Evolutionary conservation across 129 eudicot species (phyloP).

Genomic region (Tanacetum coccineum): DNA sequence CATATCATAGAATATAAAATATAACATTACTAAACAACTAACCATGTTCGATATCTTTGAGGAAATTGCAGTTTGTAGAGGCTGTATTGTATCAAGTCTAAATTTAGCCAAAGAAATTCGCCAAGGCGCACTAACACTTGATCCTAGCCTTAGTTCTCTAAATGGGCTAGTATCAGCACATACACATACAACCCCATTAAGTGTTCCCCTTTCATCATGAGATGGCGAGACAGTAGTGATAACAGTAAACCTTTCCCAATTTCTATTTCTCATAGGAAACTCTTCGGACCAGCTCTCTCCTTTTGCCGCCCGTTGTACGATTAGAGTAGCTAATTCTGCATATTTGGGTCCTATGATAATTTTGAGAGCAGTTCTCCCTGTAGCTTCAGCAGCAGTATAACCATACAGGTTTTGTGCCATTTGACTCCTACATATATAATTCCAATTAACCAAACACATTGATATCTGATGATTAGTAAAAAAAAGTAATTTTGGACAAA

Average conservation of each 20-base stretch:
- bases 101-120: slow-evolving; percentile 36
- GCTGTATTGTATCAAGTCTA: slow-evolving; percentile 57
- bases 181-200: slow-evolving; percentile 58
- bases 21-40: slow-evolving; percentile 20
- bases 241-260: slow-evolving; percentile 44
- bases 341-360: slow-evolving; percentile 36
- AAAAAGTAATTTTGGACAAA: no score
- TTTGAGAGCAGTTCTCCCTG: slow-evolving; percentile 49
- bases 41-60: slow-evolving; percentile 68
- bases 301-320: slow-evolving; percentile 29
- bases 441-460: no score
- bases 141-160: slow-evolving; percentile 26
- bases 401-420: slow-evolving; percentile 70
- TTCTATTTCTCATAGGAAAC: slow-evolving; percentile 58
- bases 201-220: slow-evolving; percentile 45
- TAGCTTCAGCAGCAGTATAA: slow-evolving; percentile 56
- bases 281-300: slow-evolving; percentile 79
- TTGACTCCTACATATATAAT: slow-evolving; percentile 47
- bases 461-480: no score
- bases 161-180: slow-evolving; percentile 50
- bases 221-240: slow-evolving; percentile 54
- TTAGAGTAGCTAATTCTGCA: slow-evolving; percentile 27
- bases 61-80: slow-evolving; percentile 53
- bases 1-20: background rate
- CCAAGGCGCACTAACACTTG: slow-evolving; percentile 19